A percentile compares a stretch with the other conserved stretches of the same genome.
phyloP scores from a whole-genome alignment of 805 yeast species.

The Huiozyma sinensis region DNA sequence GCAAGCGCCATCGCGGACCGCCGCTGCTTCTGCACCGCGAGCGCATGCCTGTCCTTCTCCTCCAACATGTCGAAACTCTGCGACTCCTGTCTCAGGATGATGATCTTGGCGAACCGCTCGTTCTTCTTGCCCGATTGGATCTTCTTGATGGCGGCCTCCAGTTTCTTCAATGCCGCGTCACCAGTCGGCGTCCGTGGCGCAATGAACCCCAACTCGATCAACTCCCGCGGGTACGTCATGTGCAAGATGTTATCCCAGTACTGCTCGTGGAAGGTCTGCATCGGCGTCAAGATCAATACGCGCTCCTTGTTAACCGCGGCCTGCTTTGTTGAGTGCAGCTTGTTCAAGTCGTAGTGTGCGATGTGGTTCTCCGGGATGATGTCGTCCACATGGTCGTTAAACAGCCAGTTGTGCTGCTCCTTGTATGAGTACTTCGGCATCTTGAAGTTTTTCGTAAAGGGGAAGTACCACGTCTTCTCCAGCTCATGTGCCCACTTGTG shows the following conservation, averaged over 20 bases:
- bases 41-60: conserved; percentile 88
- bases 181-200: conserved; percentile 79
- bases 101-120: conserved; percentile 67
- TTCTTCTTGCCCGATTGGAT: conserved; percentile 55
- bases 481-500: conserved; percentile 30
- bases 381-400: conserved; percentile 43
- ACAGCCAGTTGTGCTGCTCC: conserved; percentile 29
- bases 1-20: conserved; percentile 89
- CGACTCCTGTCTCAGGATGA: conserved; percentile 84
- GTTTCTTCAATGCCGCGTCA: conserved; percentile 57
- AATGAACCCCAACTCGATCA: conserved; percentile 83
- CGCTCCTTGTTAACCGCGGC: conserved; percentile 72
- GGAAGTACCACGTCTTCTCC: conserved; percentile 28
- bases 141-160: conserved; percentile 67
- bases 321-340: conserved; percentile 56
- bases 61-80: conserved; percentile 61
- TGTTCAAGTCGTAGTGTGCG: conserved; percentile 76
- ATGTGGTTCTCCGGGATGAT: conserved; percentile 62
- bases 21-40: conserved; percentile 76
- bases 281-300: conserved; percentile 79
- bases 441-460: conserved; percentile 24
- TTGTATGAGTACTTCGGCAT: conserved; percentile 40
- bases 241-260: conserved; percentile 80
- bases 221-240: conserved; percentile 72
- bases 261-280: conserved; percentile 72